Evolutionary conservation across 352 stramenopile genomes (phyloP), one percentile per base, ranked within the genome.

Genomic region (Thraustochytrium striatum): DNA sequence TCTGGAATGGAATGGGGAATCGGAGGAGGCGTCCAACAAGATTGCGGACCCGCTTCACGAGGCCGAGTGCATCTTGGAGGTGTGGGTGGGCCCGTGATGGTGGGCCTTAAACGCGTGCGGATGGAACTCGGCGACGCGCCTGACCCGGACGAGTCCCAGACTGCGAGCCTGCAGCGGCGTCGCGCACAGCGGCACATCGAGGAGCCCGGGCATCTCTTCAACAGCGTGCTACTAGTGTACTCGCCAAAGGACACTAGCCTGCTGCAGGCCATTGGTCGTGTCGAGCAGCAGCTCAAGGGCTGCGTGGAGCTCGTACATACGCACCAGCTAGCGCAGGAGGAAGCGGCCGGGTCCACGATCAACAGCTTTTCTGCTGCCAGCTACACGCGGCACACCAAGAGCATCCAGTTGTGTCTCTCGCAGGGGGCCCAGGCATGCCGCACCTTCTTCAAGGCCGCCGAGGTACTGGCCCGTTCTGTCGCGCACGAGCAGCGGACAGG

Each of bases 21-120:
- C 25, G 47, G 47, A 25, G 47, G 16, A 55, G 25, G 47, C 16
- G 47, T 55, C 47, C 25, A 39, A 0, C 61, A 13, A 53, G 38
- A 47, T 8, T 25, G 1, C 19, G 38, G 7, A 7, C 1, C n/a
- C 43, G 5, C 38, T 32, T 21, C 28, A 8, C 61, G 11, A n/a
- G 53, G 5, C 5, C 53, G 13, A 61, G 21, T 33, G 59, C 3
- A 9, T 35, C 35, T 30, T 75, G 1, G 65, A 75, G 30, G n/a
- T 75, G 1, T 75, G 65, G 65, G 65, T 43, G 21, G 65, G 65
- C 16, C 65, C 65, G 50, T 55, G 16, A 55, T 55, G 16, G 19
- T 75, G 7, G n/a, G 41, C 9, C 21, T 75, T 21, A 38, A 39
- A 62, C 32, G 44, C 5, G 65, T 35, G 13, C 32, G 11, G 35